phyloP scores from a whole-genome alignment of 2,329 filamentous ascomycete species.

The Fusarium udum region DNA sequence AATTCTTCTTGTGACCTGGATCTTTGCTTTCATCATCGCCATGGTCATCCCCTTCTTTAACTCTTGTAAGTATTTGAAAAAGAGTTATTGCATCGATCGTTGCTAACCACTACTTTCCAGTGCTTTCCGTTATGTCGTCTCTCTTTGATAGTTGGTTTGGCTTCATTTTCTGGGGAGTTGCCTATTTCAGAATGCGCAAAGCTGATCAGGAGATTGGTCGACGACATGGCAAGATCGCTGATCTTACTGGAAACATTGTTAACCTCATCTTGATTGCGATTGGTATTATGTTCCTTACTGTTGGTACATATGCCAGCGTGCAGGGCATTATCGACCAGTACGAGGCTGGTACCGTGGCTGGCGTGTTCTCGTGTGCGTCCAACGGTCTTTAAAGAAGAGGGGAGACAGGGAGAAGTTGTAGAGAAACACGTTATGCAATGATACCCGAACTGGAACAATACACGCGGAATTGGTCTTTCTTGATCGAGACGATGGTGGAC shows the following conservation, averaged over 20 bases:
- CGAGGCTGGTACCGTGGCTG: slow-evolving; percentile 68
- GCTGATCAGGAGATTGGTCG: slow-evolving; percentile 67
- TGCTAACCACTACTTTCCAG: slow-evolving; percentile 46
- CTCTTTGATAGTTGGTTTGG: slow-evolving; percentile 94
- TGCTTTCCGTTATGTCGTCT: slow-evolving; percentile 81
- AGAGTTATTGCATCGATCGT: no score
- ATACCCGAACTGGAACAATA: slow-evolving; percentile 17
- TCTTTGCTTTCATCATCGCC: slow-evolving; percentile 90
- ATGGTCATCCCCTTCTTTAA: slow-evolving; percentile 95
- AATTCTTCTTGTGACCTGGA: slow-evolving; percentile 77
- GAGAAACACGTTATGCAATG: slow-evolving; percentile 1
- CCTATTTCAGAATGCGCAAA: slow-evolving; percentile 79
- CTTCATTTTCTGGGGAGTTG: slow-evolving; percentile 93
- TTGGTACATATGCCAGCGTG: slow-evolving; percentile 82
- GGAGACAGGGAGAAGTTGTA: neutral
- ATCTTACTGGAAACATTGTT: slow-evolving; percentile 65
- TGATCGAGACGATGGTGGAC: neutral
- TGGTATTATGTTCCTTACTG: slow-evolving; percentile 83
- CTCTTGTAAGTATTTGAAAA: slow-evolving; percentile 61
- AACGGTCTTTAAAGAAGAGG: slow-evolving; percentile 65
- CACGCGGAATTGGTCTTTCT: neutral
- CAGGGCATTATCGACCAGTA: slow-evolving; percentile 81
- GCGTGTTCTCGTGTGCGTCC: slow-evolving; percentile 77
- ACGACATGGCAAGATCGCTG: slow-evolving; percentile 60
- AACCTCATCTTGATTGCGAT: slow-evolving; percentile 79